Evolutionary conservation across 805 yeast genomes (phyloP), one percentile per base, ranked within the genome.

Genomic region (Lachancea waltii): DNA sequence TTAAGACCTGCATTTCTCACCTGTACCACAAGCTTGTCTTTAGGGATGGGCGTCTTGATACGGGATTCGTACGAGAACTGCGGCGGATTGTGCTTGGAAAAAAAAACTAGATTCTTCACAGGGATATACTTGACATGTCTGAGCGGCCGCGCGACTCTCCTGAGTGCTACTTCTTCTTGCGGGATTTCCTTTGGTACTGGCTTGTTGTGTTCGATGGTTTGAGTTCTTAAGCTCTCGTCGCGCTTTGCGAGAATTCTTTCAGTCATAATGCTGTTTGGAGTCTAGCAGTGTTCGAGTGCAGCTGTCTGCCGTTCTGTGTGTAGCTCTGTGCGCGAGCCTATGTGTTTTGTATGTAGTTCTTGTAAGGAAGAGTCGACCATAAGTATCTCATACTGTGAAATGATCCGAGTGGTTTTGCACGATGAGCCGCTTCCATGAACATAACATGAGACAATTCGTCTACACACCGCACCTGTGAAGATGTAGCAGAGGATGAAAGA

Each of bases 1-100:
- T 79, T 80, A 26, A 84, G 61, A 1, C 81, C 74, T 1, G 75
- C 78, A 41, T 73, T 73, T 32, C 65, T 63, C 17, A 81, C 75
- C 46, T 79, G 73, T 9, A 84, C 75, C 15, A 82, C 63, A 4
- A 82, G 51, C 36, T 68, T 67, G 48, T 67, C 64, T 21, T 65
- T 53, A 6, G 66, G 59, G 33, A 77, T 60, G 2, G 81, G 83
- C 16, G 69, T 50, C 20, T 67, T 67, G 33, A 73, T 67, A 28
- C 68, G 69, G 46, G 73, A 70, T 45, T 73, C 73, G 53, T 77
- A 78, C 24, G 75, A 73, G 49, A 79, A 66, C 13, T 53, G 56
- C 11, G 66, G 58, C 13, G 61, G 60, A 19, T 61, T 62, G 35
- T 51, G 33, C 42, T 58, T 63, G 11, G 71, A 65, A 46, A 53